These are phyloP conservation scores for Cladosporium phlei DNA, from an alignment of 2,329 filamentous ascomycete species.

Conservation along the genomic window DNA sequence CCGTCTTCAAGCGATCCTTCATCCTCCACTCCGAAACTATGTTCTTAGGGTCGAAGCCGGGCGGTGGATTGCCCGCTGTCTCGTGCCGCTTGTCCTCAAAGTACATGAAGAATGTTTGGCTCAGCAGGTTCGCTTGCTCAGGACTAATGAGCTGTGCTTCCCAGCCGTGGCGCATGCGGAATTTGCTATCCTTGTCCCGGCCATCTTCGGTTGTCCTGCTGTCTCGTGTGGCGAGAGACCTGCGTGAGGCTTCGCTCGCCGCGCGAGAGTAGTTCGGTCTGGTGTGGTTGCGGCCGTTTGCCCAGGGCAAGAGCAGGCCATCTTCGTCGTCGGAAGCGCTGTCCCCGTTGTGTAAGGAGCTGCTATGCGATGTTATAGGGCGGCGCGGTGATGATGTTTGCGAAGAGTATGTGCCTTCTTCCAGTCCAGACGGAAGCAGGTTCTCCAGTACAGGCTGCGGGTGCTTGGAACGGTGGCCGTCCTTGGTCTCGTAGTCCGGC, in stretches of 20 bases:
- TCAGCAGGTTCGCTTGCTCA: conserved; percentile 76
- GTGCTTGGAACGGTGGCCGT: conserved; percentile 23
- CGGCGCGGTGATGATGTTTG: conserved; percentile 16
- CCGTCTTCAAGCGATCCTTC: conserved; percentile 92
- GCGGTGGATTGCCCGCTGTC: conserved; percentile 81
- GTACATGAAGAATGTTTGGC: conserved; percentile 97
- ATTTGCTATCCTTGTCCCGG: conserved; percentile 20
- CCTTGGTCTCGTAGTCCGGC: conserved; percentile 20
- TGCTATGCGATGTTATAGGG: conserved; percentile 16
- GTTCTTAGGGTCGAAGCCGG: conserved; percentile 32
- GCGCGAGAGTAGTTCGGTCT: conserved; percentile 9
- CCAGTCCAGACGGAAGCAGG: conserved; percentile 14
- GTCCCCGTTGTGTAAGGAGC: conserved; percentile 20
- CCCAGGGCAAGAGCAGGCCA: conserved; percentile 37
- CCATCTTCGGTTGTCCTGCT: conserved; percentile 33
- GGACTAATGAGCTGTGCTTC: conserved; percentile 88
- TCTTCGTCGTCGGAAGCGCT: conserved; percentile 32
- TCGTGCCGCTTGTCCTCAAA: conserved; percentile 98
- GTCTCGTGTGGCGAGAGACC: conserved; percentile 9
- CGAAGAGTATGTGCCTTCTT: conserved; percentile 17
- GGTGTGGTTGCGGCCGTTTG: conserved; percentile 7
- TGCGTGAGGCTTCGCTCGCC: conserved; percentile 8
- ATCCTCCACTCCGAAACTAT: conserved; percentile 90
- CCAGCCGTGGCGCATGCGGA: conserved; percentile 72
- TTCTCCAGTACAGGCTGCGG: conserved; percentile 24